These are phyloP conservation scores for Aphanomyces stellatus DNA, from an alignment of 352 stramenopile species.

Conservation along the genomic window DNA sequence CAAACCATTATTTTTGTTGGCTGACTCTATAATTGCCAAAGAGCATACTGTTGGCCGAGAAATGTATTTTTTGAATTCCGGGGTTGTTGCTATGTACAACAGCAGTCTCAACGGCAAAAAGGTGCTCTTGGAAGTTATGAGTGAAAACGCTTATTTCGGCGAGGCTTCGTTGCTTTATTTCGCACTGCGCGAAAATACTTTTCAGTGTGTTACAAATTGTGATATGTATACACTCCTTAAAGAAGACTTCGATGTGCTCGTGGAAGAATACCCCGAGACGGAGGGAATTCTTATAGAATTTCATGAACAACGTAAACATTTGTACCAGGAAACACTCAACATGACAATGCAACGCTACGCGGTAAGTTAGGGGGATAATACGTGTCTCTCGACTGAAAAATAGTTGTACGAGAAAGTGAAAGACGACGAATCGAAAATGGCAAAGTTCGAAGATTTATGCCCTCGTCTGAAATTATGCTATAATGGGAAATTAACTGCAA, in stretches of 20 bases:
- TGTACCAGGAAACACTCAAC: slow-evolving; percentile 34
- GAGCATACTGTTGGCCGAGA: slow-evolving; percentile 60
- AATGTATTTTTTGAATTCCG: slow-evolving; percentile 77
- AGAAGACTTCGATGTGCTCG: slow-evolving; percentile 67
- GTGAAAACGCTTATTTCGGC: slow-evolving; percentile 54
- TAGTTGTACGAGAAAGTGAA: slow-evolving; percentile 17
- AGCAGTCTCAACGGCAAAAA: slow-evolving; percentile 43
- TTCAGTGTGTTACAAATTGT: slow-evolving; percentile 56
- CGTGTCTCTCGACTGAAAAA: too few relatives aligned
- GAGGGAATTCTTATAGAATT: slow-evolving; percentile 51
- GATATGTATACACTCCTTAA: slow-evolving; percentile 71
- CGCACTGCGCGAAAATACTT: slow-evolving; percentile 64
- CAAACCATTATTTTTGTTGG: slow-evolving; percentile 64
- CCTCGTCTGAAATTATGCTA: slow-evolving; percentile 2
- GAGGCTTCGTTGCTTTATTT: slow-evolving; percentile 65
- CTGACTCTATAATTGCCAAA: slow-evolving; percentile 50
- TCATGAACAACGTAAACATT: slow-evolving; percentile 43
- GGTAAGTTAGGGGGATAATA: too few relatives aligned
- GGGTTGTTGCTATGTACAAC: slow-evolving; percentile 59
- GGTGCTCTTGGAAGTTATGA: slow-evolving; percentile 67
- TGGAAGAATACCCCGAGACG: slow-evolving; percentile 73
- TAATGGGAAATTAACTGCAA: slow-evolving; percentile 16
- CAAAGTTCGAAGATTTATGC: slow-evolving; percentile 12
- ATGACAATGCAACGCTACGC: slow-evolving; percentile 10
- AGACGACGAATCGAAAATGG: slow-evolving; percentile 1